A percentile compares a stretch with the other conserved stretches of the same genome.
Evolutionary conservation across 106 monocot genomes (phyloP).

Genomic region (Triglochin maritima): DNA sequence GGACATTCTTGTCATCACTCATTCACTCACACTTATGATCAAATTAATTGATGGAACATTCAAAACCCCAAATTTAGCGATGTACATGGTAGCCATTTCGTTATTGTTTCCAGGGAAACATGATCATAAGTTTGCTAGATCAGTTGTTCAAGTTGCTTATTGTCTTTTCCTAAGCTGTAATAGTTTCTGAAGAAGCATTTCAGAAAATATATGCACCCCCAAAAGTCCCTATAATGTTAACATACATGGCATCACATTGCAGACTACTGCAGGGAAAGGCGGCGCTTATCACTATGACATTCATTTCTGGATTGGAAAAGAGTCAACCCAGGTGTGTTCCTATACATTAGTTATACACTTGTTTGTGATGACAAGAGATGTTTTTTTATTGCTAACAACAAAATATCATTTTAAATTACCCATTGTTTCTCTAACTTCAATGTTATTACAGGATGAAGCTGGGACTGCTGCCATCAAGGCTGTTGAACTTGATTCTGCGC

Average conservation of each 20-base stretch:
- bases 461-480: constrained; percentile 53
- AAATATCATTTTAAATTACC: not conserved
- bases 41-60: too few relatives aligned
- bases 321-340: constrained; percentile 39
- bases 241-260: not conserved
- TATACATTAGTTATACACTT: not conserved
- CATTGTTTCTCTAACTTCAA: constrained; percentile 1
- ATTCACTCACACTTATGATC: too few relatives aligned
- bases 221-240: not conserved
- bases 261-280: constrained; percentile 45
- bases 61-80: too few relatives aligned
- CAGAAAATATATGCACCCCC: not conserved
- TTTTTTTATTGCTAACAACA: not conserved
- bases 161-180: not conserved
- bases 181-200: not conserved
- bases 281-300: constrained; percentile 37
- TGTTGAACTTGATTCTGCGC: constrained; percentile 43
- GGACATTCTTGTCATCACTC: too few relatives aligned
- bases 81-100: too few relatives aligned
- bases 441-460: constrained; percentile 42
- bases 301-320: constrained; percentile 63
- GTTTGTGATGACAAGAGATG: not conserved
- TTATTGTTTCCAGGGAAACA: too few relatives aligned
- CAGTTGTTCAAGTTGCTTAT: too few relatives aligned
- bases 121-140: too few relatives aligned